Evolutionary conservation across 1,284 basidiomycete species (phyloP).

Genomic region (Puccinia novopanici): DNA sequence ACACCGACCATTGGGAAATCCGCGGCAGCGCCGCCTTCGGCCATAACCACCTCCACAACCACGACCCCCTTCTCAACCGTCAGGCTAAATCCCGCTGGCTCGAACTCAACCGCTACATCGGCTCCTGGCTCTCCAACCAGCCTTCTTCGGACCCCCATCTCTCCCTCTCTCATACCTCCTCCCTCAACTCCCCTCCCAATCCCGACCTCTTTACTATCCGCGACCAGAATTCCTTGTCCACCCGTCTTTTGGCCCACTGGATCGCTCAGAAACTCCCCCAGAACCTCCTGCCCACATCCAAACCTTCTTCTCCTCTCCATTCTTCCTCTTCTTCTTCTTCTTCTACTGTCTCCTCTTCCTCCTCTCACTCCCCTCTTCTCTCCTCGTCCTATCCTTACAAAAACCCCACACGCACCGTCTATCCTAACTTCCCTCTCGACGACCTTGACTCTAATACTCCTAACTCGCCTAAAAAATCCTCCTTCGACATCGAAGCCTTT

Average conservation of each 20-base stretch:
- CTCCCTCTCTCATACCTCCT: neutral
- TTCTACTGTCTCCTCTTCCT: neutral
- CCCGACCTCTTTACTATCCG: neutral
- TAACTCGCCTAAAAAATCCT: neutral
- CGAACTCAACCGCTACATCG: conserved; percentile 42
- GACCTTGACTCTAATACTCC: conserved; percentile 1
- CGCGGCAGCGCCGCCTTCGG: conserved; percentile 70
- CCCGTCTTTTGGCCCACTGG: conserved; percentile 27
- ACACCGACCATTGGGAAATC: conserved; percentile 95
- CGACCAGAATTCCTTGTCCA: neutral
- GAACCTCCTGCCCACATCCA: neutral
- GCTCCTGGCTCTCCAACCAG: conserved; percentile 33
- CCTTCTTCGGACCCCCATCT: neutral
- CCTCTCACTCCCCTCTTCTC: neutral
- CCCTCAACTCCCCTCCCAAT: neutral
- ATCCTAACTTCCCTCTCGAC: conserved; percentile 37
- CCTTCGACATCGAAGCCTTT: conserved; percentile 29
- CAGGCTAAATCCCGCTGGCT: conserved; percentile 32
- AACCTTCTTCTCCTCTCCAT: neutral
- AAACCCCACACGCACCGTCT: conserved; percentile 1
- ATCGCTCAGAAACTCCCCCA: conserved; percentile 34
- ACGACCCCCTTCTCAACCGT: neutral
- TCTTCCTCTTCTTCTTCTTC: no score
- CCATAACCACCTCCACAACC: conserved; percentile 30
- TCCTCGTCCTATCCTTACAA: neutral